Base-by-base conservation (phyloP, 1,139 yeast species). In the Kodamaea arcana region DNA sequence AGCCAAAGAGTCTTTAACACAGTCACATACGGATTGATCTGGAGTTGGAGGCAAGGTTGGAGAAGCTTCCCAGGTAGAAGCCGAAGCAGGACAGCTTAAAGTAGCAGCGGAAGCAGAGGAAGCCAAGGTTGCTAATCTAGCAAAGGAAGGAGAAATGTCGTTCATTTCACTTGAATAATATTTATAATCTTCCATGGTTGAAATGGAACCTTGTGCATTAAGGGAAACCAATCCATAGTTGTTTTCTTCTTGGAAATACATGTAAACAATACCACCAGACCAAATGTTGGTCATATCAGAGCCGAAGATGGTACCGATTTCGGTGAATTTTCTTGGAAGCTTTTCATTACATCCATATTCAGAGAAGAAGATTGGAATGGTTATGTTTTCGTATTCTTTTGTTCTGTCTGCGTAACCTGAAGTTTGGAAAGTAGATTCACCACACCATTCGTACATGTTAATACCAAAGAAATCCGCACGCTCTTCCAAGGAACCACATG, bases 381-480 rank as follows among this genome's bases (percentile, higher is more conserved):
- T 68, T 44, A 86, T 69, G 57, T 83, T 73, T 27, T 63, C 50
- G 57, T 81, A 80, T 40, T 80, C 78, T 5, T 71, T 56, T 47
- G 82, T 83, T 50, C 80, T 67, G 31, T 56, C 65, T 37, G 67
- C 72, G 59, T 84, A 88, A 21, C 95, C 96, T 14, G 94, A 82
- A 3, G 78, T 54, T 33, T 62, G 48, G 74, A 82, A 85, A 36
- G 75, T 68, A 14, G 74, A 56, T 32, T 90, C 83, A 12, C 88
- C 83, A 61, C 97, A 88, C 97, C 97, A 82, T 58, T 83, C 87
- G 60, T 88, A 88, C 48, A 92, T 83, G 68, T 90, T 88, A 51
- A 90, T 75, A 35, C 96, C 97, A 53, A 85, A 86, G 63, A 88
- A 88, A 56, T 88, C 97, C 13, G 94, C 78, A 32, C 92, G 80